Conservation (phyloP, 805 yeast genomes). For the Brettanomyces sp. region DNA sequence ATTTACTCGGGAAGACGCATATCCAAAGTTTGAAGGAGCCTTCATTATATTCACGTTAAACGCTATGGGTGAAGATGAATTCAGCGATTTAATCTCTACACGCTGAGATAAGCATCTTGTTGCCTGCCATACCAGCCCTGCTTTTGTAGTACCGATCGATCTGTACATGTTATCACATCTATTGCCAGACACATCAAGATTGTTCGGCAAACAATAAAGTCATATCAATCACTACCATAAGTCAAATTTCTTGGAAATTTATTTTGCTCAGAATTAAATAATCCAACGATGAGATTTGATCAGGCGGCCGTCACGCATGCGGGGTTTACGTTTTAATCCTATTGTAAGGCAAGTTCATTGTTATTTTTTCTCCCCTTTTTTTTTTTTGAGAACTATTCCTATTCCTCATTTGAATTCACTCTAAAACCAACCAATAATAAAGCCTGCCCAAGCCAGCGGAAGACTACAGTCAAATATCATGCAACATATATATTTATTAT, state of each 20-base stretch:
- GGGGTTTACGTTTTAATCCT: too few species aligned
- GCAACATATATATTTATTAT: too few species aligned
- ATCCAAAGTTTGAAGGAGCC: slow-evolving; percentile 74
- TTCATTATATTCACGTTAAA: slow-evolving; percentile 48
- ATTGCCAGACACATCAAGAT: neutral
- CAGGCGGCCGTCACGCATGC: too few species aligned
- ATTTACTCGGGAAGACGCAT: slow-evolving; percentile 65
- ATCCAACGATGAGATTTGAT: neutral
- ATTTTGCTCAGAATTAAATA: neutral
- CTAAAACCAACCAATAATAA: too few species aligned
- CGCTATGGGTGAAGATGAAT: slow-evolving; percentile 16
- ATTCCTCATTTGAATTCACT: too few species aligned
- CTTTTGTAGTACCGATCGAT: slow-evolving; percentile 1
- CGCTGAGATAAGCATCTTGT: slow-evolving; percentile 19
- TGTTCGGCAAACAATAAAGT: too few species aligned
- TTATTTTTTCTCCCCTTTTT: too few species aligned
- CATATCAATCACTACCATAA: too few species aligned
- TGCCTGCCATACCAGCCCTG: neutral
- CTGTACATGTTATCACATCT: neutral
- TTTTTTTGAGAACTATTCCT: too few species aligned
- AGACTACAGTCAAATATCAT: too few species aligned
- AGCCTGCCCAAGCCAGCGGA: too few species aligned
- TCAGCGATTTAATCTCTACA: slow-evolving; percentile 14
- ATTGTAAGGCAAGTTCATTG: too few species aligned
- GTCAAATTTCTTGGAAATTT: neutral